phyloP scores from a whole-genome alignment of 2,329 filamentous ascomycete species.

The Thielaviopsis cerberus region DNA sequence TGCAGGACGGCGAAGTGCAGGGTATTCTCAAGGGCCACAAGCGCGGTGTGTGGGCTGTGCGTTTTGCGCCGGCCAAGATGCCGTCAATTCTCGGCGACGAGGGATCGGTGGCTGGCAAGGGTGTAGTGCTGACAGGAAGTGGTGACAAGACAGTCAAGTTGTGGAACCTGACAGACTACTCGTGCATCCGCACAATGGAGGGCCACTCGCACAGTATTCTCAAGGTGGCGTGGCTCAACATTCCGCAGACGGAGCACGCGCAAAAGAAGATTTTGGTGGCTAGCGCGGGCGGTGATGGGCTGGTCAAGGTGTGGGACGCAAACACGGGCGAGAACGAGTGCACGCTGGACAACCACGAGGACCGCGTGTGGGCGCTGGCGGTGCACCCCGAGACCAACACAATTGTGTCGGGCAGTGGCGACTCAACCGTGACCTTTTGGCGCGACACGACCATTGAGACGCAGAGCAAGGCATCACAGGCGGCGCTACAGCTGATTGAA shows the following conservation, averaged over 20 bases:
- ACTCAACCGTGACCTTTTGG: constrained; percentile 92
- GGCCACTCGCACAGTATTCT: constrained; percentile 90
- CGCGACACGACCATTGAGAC: constrained; percentile 74
- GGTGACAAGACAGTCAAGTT: constrained; percentile 93
- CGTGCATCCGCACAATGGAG: constrained; percentile 82
- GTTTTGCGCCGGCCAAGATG: constrained; percentile 65
- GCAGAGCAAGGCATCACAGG: constrained; percentile 52
- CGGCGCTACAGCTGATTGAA: constrained; percentile 64
- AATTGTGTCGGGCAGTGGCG: constrained; percentile 77
- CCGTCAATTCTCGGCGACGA: constrained; percentile 56
- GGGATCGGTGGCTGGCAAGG: constrained; percentile 55
- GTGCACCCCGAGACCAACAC: constrained; percentile 50
- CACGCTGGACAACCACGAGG: constrained; percentile 91
- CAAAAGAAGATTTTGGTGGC: constrained; percentile 51
- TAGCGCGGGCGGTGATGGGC: constrained; percentile 77
- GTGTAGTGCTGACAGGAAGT: constrained; percentile 72
- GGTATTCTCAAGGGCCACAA: constrained; percentile 85
- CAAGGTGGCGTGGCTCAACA: constrained; percentile 72
- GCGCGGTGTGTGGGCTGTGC: constrained; percentile 87
- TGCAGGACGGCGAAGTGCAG: constrained; percentile 72
- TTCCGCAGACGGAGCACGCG: constrained; percentile 27
- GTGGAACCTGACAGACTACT: constrained; percentile 85
- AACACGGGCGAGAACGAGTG: constrained; percentile 67
- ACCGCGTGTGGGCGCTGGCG: constrained; percentile 81
- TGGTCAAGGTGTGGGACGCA: constrained; percentile 93